Evolutionary conservation across 495 filamentous ascomycete species (phyloP).

Genomic region (Penicillium ochrochloron): DNA sequence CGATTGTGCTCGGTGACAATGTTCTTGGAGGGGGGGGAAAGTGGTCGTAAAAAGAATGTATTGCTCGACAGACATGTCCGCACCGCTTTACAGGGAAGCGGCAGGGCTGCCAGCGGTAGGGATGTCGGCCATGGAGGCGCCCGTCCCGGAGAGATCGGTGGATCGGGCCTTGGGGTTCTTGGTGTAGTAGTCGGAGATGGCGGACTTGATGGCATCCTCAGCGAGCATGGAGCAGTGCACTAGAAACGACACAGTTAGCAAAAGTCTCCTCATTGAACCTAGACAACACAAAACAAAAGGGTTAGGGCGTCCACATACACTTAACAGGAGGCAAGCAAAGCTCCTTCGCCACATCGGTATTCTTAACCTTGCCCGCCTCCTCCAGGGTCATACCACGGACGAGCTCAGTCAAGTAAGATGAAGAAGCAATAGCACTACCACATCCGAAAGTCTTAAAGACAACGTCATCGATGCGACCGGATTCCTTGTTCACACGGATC

Average conservation of each 20-base stretch:
- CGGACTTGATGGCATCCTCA: constrained; percentile 99
- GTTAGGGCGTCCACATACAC: constrained; percentile 55
- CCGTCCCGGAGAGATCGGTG: constrained; percentile 77
- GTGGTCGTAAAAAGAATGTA: constrained; percentile 14
- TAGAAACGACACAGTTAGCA: constrained; percentile 34
- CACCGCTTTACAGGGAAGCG: constrained; percentile 33
- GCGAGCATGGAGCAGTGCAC: constrained; percentile 99
- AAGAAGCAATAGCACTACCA: constrained; percentile 90
- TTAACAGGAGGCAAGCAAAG: constrained; percentile 96
- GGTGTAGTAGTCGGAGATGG: constrained; percentile 95
- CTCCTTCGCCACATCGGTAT: constrained; percentile 97
- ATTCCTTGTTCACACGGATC: constrained; percentile 91
- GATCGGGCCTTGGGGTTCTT: constrained; percentile 79
- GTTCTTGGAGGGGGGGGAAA: neutral
- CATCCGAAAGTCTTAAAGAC: constrained; percentile 99
- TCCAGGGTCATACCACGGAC: constrained; percentile 96
- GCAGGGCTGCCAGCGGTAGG: constrained; percentile 33
- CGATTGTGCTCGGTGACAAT: constrained; percentile 23
- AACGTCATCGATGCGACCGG: constrained; percentile 89
- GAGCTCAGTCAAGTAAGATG: constrained; percentile 88
- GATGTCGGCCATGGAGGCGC: constrained; percentile 56
- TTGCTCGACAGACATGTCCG: neutral
- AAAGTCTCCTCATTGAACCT: neutral
- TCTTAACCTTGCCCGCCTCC: constrained; percentile 86
- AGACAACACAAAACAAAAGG: too few relatives aligned